These are phyloP conservation scores for Coemansia sp. DNA, from an alignment of 192 early-diverging fungal species.

Conservation along the genomic window DNA sequence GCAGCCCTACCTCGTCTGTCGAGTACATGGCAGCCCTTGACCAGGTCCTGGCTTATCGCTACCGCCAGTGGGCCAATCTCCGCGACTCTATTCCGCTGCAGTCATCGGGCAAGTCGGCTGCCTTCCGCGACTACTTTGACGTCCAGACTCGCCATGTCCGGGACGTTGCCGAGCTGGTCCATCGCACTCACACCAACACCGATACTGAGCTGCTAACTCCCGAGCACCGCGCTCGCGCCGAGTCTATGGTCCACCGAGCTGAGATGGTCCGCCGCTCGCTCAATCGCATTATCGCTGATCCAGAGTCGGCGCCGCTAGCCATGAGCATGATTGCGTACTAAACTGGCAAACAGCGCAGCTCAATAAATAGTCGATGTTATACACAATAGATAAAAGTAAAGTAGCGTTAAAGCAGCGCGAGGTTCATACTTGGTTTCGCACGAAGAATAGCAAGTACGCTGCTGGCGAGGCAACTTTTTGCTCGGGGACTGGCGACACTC, in stretches of 20 bases:
- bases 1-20: slow-evolving; percentile 64
- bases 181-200: slow-evolving; percentile 62
- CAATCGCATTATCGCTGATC: slow-evolving; percentile 26
- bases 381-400: neutral
- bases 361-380: too few species aligned
- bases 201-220: slow-evolving; percentile 49
- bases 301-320: slow-evolving; percentile 19
- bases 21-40: slow-evolving; percentile 80
- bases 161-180: slow-evolving; percentile 59
- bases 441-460: slow-evolving; percentile 54
- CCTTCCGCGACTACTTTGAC: slow-evolving; percentile 65
- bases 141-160: slow-evolving; percentile 62
- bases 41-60: slow-evolving; percentile 82
- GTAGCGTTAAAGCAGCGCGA: too few species aligned
- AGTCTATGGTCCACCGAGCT: slow-evolving; percentile 26
- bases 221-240: slow-evolving; percentile 9
- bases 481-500: slow-evolving; percentile 53
- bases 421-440: slow-evolving; percentile 10
- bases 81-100: slow-evolving; percentile 86
- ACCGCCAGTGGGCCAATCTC: slow-evolving; percentile 88
- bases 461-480: slow-evolving; percentile 39
- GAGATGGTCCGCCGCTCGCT: slow-evolving; percentile 44
- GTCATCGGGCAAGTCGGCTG: slow-evolving; percentile 72
- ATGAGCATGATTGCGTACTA: slow-evolving; percentile 48
- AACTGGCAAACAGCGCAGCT: too few species aligned